Percentiles rank a stretch among this genome's conserved stretches.
These are phyloP conservation scores for Skeletonema grethae DNA, from an alignment of 108 stramenopile species.

Conservation along the genomic window DNA sequence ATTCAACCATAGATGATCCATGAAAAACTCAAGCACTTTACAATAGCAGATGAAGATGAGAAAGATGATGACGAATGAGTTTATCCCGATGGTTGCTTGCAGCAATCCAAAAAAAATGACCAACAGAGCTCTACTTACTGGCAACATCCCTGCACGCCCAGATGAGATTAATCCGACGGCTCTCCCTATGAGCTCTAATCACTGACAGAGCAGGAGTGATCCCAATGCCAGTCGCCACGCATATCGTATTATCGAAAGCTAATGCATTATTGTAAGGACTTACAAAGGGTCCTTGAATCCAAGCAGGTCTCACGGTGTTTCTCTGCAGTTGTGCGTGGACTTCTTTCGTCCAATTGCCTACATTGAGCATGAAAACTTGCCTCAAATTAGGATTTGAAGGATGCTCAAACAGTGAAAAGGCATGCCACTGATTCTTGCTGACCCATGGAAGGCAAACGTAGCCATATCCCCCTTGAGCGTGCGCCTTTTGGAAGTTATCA, in stretches of 20 bases:
- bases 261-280: constrained; percentile 51
- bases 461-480: constrained; percentile 39
- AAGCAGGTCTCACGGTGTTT: constrained; percentile 48
- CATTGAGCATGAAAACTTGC: constrained; percentile 52
- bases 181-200: constrained; percentile 43
- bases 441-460: constrained; percentile 59
- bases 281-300: constrained; percentile 56
- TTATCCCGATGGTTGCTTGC: not conserved
- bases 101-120: not conserved
- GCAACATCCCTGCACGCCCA: constrained; percentile 52
- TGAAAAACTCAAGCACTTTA: constrained; percentile 51
- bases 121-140: constrained; percentile 10
- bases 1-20: constrained; percentile 49
- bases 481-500: constrained; percentile 36
- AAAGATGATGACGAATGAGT: not conserved
- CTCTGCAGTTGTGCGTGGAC: constrained; percentile 41
- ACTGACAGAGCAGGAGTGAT: constrained; percentile 59
- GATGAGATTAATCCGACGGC: constrained; percentile 50
- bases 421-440: constrained; percentile 52
- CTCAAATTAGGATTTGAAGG: constrained; percentile 38
- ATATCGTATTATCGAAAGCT: constrained; percentile 50
- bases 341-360: constrained; percentile 55
- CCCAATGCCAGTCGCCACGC: constrained; percentile 52
- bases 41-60: not conserved
- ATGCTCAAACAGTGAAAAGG: constrained; percentile 54